Evolutionary conservation across 176 grass and related monocot genomes (phyloP), one percentile per base, ranked within the genome.

Genomic region (Carex littledalei): DNA sequence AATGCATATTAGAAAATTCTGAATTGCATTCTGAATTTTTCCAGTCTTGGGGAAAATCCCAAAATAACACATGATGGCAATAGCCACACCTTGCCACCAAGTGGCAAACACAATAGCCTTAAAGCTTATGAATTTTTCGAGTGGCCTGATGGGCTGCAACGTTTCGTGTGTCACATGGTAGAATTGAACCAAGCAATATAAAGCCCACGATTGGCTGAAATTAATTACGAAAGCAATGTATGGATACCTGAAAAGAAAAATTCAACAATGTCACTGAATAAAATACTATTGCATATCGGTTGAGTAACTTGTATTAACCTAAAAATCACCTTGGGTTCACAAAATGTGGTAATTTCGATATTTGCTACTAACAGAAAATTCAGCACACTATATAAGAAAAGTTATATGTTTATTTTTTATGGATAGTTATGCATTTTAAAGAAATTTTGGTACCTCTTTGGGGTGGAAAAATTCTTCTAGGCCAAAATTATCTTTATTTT

Each of bases 91-190:
- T 70, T 98, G 93, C 93, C 95, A 98, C 93, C 93, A 98, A 83
- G 95, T 98, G 34, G 95, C 95, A 80, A 98, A 98, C 26, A 98
- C 95, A 77, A 98, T 95, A 71, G 93, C 95, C 85, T 98, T 98
- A 63, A 98, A 98, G 85, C 95, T 95, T 95, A 95, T 92, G 88
- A 98, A 95, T 87, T 98, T 98, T 45, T 88, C 89, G 57, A 98
- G 65, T 67, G 95, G 93, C 58, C 90, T 93, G 84, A 93, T 98
- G 77, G 82, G 66, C 57, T 89, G 89, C 41, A 98, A 54, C 35
- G 84, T 89, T 81, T 93, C 89, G 83, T 88, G 91, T 64, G 91
- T 93, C 7, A 92, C 93, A 41, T 90, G 89, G 75, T 95, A 94
- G 89, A 98, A 95, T 83, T 95, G 90, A 22, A 98, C 88, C 29